Evolutionary conservation across 192 early-diverging fungal genomes (phyloP).

Genomic region (Backusella sp.): DNA sequence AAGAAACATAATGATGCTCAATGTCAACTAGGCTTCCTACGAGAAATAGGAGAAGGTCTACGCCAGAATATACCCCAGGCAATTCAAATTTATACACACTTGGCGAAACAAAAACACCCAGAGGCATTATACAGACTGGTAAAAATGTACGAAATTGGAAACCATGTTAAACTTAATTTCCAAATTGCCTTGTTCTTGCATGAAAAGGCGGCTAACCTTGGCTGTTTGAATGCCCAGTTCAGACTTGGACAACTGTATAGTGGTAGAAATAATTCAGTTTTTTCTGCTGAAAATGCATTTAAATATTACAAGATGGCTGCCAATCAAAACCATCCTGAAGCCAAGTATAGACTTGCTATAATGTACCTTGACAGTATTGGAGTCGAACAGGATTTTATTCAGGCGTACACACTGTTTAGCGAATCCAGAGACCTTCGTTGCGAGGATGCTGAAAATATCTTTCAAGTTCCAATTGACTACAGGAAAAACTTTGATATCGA

Average conservation of each 20-base stretch:
- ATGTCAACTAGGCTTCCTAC: neutral
- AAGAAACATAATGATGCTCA: neutral
- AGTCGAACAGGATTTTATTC: too few relatives aligned
- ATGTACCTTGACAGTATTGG: too few relatives aligned
- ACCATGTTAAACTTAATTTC: neutral
- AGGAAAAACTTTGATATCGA: too few relatives aligned
- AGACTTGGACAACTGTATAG: neutral
- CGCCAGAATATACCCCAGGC: neutral
- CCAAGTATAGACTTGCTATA: neutral
- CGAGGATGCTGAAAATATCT: too few relatives aligned
- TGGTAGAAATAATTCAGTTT: neutral
- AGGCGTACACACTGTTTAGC: too few relatives aligned
- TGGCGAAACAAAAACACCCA: neutral
- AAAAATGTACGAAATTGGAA: neutral
- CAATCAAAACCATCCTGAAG: neutral
- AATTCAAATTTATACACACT: neutral
- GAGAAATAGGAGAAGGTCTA: neutral
- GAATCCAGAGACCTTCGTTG: too few relatives aligned
- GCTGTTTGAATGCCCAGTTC: neutral
- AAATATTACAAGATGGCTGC: neutral
- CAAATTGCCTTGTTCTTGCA: neutral
- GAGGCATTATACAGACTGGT: neutral
- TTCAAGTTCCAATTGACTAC: too few relatives aligned
- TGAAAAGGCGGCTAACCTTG: neutral
- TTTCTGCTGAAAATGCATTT: neutral